Evolutionary conservation across 2,329 filamentous ascomycete species (phyloP).

Genomic region (Cytospora piceicola): DNA sequence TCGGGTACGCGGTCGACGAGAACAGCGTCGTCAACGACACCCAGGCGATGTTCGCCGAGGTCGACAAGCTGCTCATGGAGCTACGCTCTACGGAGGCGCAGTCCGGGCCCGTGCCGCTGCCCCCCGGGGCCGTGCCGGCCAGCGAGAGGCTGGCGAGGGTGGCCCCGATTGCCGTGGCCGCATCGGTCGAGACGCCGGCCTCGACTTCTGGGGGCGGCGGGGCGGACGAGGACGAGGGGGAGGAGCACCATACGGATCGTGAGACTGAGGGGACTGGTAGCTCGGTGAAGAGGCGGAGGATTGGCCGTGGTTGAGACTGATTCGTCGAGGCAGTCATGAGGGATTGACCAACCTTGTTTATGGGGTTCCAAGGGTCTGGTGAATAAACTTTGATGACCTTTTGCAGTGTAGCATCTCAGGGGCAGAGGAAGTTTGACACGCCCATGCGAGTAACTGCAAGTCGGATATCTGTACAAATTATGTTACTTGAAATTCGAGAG

Average conservation of each 20-base stretch:
- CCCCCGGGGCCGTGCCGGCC: slow-evolving; percentile 31
- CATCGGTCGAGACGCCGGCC: slow-evolving; percentile 27
- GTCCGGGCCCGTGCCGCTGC: slow-evolving; percentile 42
- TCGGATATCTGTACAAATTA: not conserved
- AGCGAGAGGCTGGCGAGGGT: slow-evolving; percentile 29
- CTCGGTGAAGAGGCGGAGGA: slow-evolving; percentile 35
- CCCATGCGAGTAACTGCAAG: not conserved
- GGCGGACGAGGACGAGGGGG: slow-evolving; percentile 22
- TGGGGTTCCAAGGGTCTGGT: not conserved
- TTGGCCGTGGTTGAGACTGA: slow-evolving; percentile 31
- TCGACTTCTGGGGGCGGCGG: slow-evolving; percentile 22
- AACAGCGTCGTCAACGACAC: slow-evolving; percentile 88
- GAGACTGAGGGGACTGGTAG: slow-evolving; percentile 31
- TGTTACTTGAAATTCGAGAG: not conserved
- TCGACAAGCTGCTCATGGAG: slow-evolving; percentile 76
- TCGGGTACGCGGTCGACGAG: slow-evolving; percentile 73
- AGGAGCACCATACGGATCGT: slow-evolving; percentile 22
- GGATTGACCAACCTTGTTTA: too few relatives aligned
- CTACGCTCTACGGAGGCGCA: slow-evolving; percentile 75
- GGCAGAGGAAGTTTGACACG: not conserved
- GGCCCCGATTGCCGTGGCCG: slow-evolving; percentile 21
- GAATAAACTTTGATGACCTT: not conserved
- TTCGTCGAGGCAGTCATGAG: not conserved
- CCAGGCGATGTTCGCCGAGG: slow-evolving; percentile 85
- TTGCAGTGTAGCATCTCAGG: not conserved